Evolutionary conservation across 768 basidiomycete genomes (phyloP).

Genomic region (Pholiota molesta): DNA sequence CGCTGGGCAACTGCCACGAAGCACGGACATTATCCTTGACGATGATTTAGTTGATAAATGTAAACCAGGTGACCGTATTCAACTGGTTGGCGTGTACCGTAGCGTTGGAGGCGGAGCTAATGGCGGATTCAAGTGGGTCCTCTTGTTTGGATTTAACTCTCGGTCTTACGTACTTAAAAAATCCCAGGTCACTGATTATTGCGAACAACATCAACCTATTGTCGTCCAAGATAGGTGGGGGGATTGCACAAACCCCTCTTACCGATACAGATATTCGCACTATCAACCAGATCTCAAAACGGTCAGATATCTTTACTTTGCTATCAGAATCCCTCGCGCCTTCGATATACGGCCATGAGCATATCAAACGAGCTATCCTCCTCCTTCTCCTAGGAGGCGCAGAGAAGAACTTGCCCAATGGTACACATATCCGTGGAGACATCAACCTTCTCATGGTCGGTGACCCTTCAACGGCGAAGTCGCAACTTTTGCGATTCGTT

Average conservation of each 20-base stretch:
- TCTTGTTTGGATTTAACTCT: constrained; percentile 13
- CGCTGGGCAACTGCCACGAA: constrained; percentile 93
- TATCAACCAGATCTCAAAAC: constrained; percentile 93
- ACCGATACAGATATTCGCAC: constrained; percentile 94
- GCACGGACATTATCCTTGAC: constrained; percentile 94
- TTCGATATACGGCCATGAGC: constrained; percentile 95
- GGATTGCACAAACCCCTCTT: constrained; percentile 89
- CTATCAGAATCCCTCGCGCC: constrained; percentile 96
- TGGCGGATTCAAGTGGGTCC: constrained; percentile 89
- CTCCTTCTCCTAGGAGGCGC: constrained; percentile 94
- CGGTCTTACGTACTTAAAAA: constrained; percentile 12
- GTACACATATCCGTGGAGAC: constrained; percentile 98
- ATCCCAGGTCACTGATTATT: constrained; percentile 80
- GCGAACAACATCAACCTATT: constrained; percentile 96
- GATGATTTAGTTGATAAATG: constrained; percentile 97
- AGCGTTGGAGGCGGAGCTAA: constrained; percentile 90
- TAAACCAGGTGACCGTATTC: constrained; percentile 97
- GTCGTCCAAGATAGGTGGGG: constrained; percentile 93
- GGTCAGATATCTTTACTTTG: constrained; percentile 82
- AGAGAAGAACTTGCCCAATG: constrained; percentile 97
- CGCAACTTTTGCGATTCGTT: constrained; percentile 94
- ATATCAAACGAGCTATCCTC: constrained; percentile 93
- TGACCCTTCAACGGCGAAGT: constrained; percentile 98
- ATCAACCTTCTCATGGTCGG: constrained; percentile 99
- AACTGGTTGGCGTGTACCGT: constrained; percentile 93